A percentile compares a stretch with the other conserved stretches of the same genome.
These are phyloP conservation scores for Rhizopogon vinicolor DNA, from an alignment of 768 basidiomycete genomes.

Conservation along the genomic window DNA sequence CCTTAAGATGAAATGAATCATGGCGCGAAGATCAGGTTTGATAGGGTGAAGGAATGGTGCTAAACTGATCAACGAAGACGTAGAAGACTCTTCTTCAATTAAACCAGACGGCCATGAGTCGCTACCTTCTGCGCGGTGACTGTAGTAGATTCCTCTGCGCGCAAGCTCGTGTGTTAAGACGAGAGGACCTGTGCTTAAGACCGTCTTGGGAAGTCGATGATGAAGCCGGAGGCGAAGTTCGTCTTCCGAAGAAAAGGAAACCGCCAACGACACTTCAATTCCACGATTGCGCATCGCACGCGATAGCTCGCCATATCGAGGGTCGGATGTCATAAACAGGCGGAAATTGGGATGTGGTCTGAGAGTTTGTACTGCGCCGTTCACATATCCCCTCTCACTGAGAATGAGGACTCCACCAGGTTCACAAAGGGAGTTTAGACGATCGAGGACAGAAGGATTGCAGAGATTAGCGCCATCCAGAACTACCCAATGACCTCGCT, in stretches of 20 bases:
- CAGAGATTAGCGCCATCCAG: constrained; percentile 94
- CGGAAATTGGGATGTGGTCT: constrained; percentile 86
- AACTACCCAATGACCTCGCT: constrained; percentile 82
- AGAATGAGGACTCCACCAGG: constrained; percentile 75
- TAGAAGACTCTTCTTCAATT: constrained; percentile 45
- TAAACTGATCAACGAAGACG: constrained; percentile 39
- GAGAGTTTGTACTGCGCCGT: constrained; percentile 70
- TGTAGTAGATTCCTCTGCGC: constrained; percentile 19
- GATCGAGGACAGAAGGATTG: constrained; percentile 91
- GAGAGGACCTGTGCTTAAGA: constrained; percentile 1
- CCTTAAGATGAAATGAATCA: constrained; percentile 23
- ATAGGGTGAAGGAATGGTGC: constrained; percentile 25
- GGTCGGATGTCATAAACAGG: constrained; percentile 91
- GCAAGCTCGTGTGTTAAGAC: constrained; percentile 16
- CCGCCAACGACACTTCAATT: constrained; percentile 67
- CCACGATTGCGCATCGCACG: constrained; percentile 98
- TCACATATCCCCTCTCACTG: constrained; percentile 83
- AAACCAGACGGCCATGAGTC: constrained; percentile 30
- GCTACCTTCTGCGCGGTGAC: neutral
- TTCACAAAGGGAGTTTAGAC: constrained; percentile 96
- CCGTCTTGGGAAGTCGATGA: constrained; percentile 40
- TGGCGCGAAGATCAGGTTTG: constrained; percentile 12
- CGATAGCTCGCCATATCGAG: constrained; percentile 88
- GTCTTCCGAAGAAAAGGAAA: constrained; percentile 40
- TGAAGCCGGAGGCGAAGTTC: constrained; percentile 39